These are phyloP conservation scores for Ceratocystis papillata DNA, from an alignment of 2,329 filamentous ascomycete species.

Conservation along the genomic window DNA sequence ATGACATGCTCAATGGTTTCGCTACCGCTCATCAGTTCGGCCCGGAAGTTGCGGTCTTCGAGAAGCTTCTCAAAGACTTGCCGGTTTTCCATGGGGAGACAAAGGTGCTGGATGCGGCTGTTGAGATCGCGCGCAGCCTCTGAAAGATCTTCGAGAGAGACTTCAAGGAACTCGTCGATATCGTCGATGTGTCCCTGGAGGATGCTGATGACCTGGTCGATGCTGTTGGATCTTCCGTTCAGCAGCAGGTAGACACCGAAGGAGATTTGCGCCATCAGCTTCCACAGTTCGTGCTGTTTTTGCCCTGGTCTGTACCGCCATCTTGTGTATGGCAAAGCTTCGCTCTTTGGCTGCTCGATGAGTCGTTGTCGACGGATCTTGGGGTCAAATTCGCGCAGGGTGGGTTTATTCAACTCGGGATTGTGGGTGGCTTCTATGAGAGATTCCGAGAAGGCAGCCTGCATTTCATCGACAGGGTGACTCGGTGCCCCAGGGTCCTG, in stretches of 20 bases:
- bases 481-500: slow-evolving; percentile 30
- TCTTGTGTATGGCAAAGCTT: slow-evolving; percentile 57
- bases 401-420: slow-evolving; percentile 36
- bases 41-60: slow-evolving; percentile 69
- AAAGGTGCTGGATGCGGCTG: slow-evolving; percentile 67
- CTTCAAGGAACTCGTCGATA: slow-evolving; percentile 80
- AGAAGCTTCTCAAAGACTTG: slow-evolving; percentile 78
- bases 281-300: slow-evolving; percentile 76
- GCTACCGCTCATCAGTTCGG: slow-evolving; percentile 75
- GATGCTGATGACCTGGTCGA: slow-evolving; percentile 77
- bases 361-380: slow-evolving; percentile 54
- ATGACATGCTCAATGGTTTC: slow-evolving; percentile 85
- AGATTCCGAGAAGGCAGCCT: slow-evolving; percentile 73
- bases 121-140: slow-evolving; percentile 67
- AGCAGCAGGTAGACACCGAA: slow-evolving; percentile 87
- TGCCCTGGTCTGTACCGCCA: slow-evolving; percentile 70
- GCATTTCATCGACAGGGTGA: slow-evolving; percentile 67
- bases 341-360: slow-evolving; percentile 56
- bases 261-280: slow-evolving; percentile 81
- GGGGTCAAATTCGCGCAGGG: slow-evolving; percentile 45
- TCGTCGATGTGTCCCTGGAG: slow-evolving; percentile 88
- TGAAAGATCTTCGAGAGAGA: slow-evolving; percentile 73
- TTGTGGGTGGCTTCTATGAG: slow-evolving; percentile 47
- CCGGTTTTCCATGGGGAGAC: slow-evolving; percentile 72
- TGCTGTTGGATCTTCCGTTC: slow-evolving; percentile 76